These are phyloP conservation scores for Ocimum tenuiflorum DNA, from an alignment of 257 asterid species.

Conservation along the genomic window DNA sequence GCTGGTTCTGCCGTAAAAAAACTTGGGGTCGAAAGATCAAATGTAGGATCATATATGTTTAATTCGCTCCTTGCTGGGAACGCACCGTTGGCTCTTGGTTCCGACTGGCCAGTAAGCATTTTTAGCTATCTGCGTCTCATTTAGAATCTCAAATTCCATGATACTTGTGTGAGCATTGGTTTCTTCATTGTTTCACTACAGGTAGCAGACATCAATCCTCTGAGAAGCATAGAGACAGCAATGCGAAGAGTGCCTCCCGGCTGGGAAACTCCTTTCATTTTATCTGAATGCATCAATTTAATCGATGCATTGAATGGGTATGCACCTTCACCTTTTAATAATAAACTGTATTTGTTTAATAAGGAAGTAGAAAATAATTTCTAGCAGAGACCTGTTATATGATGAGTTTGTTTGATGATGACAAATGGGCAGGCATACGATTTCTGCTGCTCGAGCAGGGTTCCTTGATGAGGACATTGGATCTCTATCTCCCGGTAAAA, in stretches of 20 bases:
- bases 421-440: constrained; percentile 51
- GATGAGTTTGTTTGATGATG: no score
- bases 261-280: constrained; percentile 70
- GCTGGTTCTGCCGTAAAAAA: constrained; percentile 73
- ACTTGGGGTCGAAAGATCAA: constrained; percentile 72
- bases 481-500: constrained; percentile 71
- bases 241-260: constrained; percentile 67
- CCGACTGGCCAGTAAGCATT: constrained; percentile 88
- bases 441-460: constrained; percentile 84
- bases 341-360: no score
- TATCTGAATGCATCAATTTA: constrained; percentile 57
- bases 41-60: constrained; percentile 65
- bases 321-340: not conserved
- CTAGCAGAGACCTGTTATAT: no score
- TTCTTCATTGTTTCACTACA: constrained; percentile 26
- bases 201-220: constrained; percentile 83
- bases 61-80: constrained; percentile 53
- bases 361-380: no score
- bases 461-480: constrained; percentile 81
- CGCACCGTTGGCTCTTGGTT: constrained; percentile 75
- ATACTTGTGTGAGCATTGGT: not conserved
- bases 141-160: constrained; percentile 1
- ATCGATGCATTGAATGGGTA: constrained; percentile 73
- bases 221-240: constrained; percentile 68
- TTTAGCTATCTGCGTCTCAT: not conserved